Percentiles rank a stretch among this genome's conserved stretches.
These are phyloP conservation scores for Globisporangium yorkense DNA, from an alignment of 352 stramenopile genomes.

Conservation along the genomic window DNA sequence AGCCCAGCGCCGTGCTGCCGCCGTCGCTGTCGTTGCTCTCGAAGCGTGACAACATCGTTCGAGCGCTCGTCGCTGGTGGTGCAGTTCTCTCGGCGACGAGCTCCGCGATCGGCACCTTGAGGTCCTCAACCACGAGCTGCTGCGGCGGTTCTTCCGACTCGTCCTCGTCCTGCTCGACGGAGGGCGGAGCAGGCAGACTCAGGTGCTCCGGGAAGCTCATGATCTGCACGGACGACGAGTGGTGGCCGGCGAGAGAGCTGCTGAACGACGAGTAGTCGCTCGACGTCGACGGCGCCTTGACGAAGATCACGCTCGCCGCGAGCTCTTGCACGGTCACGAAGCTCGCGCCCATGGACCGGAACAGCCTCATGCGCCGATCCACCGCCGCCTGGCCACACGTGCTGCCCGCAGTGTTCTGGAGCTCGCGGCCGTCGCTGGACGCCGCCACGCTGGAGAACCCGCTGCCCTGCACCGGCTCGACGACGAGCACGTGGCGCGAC, in stretches of 20 bases:
- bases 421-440: conserved; percentile 39
- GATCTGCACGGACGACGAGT: conserved; percentile 40
- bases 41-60: no score
- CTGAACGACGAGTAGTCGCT: conserved; percentile 54
- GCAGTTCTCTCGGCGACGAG: not conserved
- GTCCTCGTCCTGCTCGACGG: conserved; percentile 16
- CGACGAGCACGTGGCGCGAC: conserved; percentile 51
- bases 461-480: conserved; percentile 42
- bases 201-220: conserved; percentile 70
- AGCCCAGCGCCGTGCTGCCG: no score
- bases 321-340: conserved; percentile 82
- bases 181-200: conserved; percentile 26
- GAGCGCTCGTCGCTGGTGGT: no score
- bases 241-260: conserved; percentile 50
- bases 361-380: conserved; percentile 51
- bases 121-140: not conserved
- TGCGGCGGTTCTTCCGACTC: not conserved
- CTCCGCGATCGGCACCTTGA: no score
- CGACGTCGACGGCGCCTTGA: conserved; percentile 45
- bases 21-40: no score
- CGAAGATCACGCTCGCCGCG: conserved; percentile 78
- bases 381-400: conserved; percentile 18
- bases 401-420: conserved; percentile 1
- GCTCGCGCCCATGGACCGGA: conserved; percentile 53
- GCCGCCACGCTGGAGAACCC: conserved; percentile 50